Evolutionary conservation across 352 stramenopile genomes (phyloP).

Genomic region (Aphanomyces invadans): DNA sequence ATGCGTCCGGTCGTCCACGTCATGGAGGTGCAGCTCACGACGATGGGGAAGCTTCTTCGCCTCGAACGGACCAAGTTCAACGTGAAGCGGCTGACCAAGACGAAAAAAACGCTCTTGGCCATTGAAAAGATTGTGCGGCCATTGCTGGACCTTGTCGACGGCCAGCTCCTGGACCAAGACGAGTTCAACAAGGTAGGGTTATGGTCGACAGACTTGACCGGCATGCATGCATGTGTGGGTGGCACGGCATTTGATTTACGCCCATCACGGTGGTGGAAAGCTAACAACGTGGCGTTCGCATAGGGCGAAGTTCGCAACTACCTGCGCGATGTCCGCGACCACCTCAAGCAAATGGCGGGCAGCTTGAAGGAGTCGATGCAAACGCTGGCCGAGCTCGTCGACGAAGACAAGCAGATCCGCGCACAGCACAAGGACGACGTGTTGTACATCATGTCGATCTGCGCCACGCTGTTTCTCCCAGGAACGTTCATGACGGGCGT

Average conservation of each 20-base stretch:
- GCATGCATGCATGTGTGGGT: neutral
- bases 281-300: neutral
- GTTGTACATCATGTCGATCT: constrained; percentile 69
- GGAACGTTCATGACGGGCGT: constrained; percentile 83
- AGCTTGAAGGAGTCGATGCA: constrained; percentile 74
- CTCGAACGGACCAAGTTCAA: constrained; percentile 57
- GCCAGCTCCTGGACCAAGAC: constrained; percentile 57
- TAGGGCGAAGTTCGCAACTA: constrained; percentile 61
- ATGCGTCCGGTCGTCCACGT: constrained; percentile 67
- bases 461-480: constrained; percentile 73
- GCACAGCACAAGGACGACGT: constrained; percentile 61
- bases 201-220: neutral
- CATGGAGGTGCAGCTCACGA: constrained; percentile 60
- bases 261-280: neutral
- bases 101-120: constrained; percentile 63
- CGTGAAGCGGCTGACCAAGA: constrained; percentile 42
- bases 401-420: constrained; percentile 64
- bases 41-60: constrained; percentile 53
- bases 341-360: constrained; percentile 70
- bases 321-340: constrained; percentile 78
- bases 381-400: constrained; percentile 48
- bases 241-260: neutral
- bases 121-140: constrained; percentile 68
- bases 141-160: constrained; percentile 52
- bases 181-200: constrained; percentile 37